Base-by-base conservation (phyloP, 2,329 filamentous ascomycete species). In the Elsinoe arachidis region DNA sequence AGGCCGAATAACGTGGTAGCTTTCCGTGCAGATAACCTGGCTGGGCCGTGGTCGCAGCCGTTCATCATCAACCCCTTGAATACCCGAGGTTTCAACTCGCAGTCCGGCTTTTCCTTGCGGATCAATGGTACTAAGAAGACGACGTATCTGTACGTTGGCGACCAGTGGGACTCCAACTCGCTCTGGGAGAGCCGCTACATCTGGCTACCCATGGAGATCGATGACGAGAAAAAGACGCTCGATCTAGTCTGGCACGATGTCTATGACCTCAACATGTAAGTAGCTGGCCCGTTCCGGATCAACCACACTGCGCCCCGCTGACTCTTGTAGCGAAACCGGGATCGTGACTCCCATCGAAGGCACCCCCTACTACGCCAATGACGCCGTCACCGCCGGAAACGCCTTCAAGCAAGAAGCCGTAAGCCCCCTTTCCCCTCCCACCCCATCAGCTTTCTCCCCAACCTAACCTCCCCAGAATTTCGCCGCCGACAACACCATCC, bases 1-100 rank as follows among this genome's bases (percentile, higher is more conserved):
- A 71, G 81, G n/a, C 80, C 81, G 0, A 83, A 83, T 54, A 83
- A 81, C 54, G 79, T 82, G 1, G 78, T 82, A 5, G 84, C 85
- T 67, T 78, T 76, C 63, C 83, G 81, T 4, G 76, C 83, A 0
- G 79, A 78, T 1, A 79, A 73, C 1, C 69, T 86, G 0, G 69
- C 74, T 0, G 81, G 82, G 0, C 81, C 81, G 0, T 87, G 84
- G 84, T 80, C 80, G 0, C 67, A 73, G 0, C 87, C 83, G 78
- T 72, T 74, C 11, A 78, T 76, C 2, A 85, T 87, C 56, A 82
- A 80, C 0, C 76, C 79, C 21, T 64, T 69, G 0, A 82, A 81
- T 1, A 76, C 76, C 72, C 73, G 76, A 38, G 87, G 84, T 0
- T 85, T 80, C 64, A 71, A 70, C 12, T 82, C 78, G 1, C 84